Evolutionary conservation across 164 flowering plant species (phyloP).

Genomic region (Aristolochia californica): DNA sequence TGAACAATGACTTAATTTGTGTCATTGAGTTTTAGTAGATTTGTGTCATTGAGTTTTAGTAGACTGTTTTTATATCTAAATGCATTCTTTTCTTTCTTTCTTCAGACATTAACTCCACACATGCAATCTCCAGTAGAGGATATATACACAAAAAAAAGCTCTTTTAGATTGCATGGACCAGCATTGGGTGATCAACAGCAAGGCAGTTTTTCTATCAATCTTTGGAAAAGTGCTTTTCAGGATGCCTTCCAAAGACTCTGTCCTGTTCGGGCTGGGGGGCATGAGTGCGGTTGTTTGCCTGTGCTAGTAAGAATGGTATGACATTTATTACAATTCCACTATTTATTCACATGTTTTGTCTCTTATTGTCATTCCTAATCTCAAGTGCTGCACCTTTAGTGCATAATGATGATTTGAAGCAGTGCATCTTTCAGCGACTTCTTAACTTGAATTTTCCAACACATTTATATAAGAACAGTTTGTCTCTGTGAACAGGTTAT

Average conservation of each 20-base stretch:
- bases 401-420: neutral
- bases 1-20: neutral
- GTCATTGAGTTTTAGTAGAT: too few species aligned
- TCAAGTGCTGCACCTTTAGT: too few species aligned
- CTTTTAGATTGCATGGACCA: slow-evolving; percentile 47
- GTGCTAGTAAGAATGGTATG: slow-evolving; percentile 77
- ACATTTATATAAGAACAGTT: neutral
- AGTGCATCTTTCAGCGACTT: neutral
- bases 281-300: slow-evolving; percentile 96
- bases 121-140: slow-evolving; percentile 68
- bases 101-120: slow-evolving; percentile 81
- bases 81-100: neutral
- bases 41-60: too few species aligned
- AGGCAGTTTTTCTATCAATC: slow-evolving; percentile 68
- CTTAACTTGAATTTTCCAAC: neutral
- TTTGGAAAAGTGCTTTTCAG: slow-evolving; percentile 84
- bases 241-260: slow-evolving; percentile 85
- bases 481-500: slow-evolving; percentile 45
- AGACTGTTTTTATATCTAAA: neutral
- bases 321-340: neutral
- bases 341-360: neutral
- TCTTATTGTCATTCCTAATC: neutral
- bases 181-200: slow-evolving; percentile 72
- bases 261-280: slow-evolving; percentile 88
- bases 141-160: slow-evolving; percentile 19